Percentiles rank a stretch among this genome's conserved stretches.
These are phyloP conservation scores for Amanita thiersii DNA, from an alignment of 768 basidiomycete species.

Conservation along the genomic window DNA sequence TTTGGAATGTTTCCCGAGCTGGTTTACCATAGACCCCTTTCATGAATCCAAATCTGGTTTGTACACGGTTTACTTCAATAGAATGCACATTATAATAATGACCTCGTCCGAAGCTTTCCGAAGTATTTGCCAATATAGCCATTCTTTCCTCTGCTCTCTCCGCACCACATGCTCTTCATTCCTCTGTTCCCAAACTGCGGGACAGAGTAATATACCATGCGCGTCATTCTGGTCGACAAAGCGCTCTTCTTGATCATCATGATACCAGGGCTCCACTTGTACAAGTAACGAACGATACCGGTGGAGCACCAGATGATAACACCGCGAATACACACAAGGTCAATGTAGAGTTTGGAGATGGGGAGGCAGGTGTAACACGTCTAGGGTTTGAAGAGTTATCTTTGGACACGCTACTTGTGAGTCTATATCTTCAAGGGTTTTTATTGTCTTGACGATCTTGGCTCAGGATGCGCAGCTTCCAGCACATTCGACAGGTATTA, in stretches of 20 bases:
- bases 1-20: neutral
- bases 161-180: conserved; percentile 26
- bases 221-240: conserved; percentile 16
- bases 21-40: conserved; percentile 27
- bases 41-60: conserved; percentile 36
- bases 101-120: conserved; percentile 30
- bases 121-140: conserved; percentile 32
- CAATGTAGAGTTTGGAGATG: conserved; percentile 17
- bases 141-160: conserved; percentile 29
- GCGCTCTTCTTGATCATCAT: neutral
- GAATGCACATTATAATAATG: neutral
- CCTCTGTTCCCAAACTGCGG: conserved; percentile 29
- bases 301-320: conserved; percentile 9
- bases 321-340: conserved; percentile 10
- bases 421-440: conserved; percentile 4
- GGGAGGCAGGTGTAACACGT: conserved; percentile 30
- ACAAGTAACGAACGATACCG: neutral
- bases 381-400: conserved; percentile 34
- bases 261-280: conserved; percentile 8
- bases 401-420: conserved; percentile 28
- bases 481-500: conserved; percentile 30
- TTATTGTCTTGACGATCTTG: neutral
- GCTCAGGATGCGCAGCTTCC: conserved; percentile 32
- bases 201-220: conserved; percentile 38
- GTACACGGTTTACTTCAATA: conserved; percentile 8